A percentile compares a stretch with the other conserved stretches of the same genome.
phyloP scores from a whole-genome alignment of 164 flowering plant genomes.

The Magnolia kwangsiensis region DNA sequence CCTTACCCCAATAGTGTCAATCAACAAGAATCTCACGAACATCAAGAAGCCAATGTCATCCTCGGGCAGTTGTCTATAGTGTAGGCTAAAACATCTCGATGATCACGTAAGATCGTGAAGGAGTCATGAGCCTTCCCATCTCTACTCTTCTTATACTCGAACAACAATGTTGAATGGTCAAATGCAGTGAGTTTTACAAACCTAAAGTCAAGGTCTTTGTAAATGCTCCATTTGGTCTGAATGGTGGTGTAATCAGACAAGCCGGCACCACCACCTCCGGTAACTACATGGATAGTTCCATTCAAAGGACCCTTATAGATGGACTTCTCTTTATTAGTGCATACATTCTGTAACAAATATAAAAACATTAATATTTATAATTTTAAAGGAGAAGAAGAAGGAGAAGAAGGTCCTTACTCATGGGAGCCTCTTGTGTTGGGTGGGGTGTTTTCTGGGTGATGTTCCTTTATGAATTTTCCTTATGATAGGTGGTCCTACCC shows the following conservation, averaged over 20 bases:
- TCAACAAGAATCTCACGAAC: neutral
- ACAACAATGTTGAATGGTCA: slow-evolving; percentile 63
- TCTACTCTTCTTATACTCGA: slow-evolving; percentile 89
- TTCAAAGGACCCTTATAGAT: slow-evolving; percentile 55
- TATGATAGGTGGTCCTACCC: too few species aligned
- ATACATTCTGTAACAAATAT: slow-evolving; percentile 38
- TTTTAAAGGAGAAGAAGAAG: too few species aligned
- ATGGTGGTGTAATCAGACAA: slow-evolving; percentile 49
- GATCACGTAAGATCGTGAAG: slow-evolving; percentile 67
- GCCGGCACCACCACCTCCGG: slow-evolving; percentile 75
- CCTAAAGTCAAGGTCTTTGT: slow-evolving; percentile 66
- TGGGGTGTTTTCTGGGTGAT: too few species aligned
- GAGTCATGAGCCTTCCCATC: slow-evolving; percentile 79
- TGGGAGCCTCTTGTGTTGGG: too few species aligned
- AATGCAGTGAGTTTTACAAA: slow-evolving; percentile 83
- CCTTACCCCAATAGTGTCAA: too few species aligned
- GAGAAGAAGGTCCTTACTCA: too few species aligned
- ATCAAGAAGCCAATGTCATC: slow-evolving; percentile 56
- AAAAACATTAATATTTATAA: too few species aligned
- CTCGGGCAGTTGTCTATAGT: slow-evolving; percentile 65
- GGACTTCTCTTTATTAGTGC: slow-evolving; percentile 49
- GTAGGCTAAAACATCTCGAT: slow-evolving; percentile 79
- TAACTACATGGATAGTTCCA: slow-evolving; percentile 84
- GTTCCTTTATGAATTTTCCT: too few species aligned
- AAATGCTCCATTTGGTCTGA: slow-evolving; percentile 67